These are phyloP conservation scores for Solanum pinnatisectum DNA, from an alignment of 257 asterid species.

Conservation along the genomic window DNA sequence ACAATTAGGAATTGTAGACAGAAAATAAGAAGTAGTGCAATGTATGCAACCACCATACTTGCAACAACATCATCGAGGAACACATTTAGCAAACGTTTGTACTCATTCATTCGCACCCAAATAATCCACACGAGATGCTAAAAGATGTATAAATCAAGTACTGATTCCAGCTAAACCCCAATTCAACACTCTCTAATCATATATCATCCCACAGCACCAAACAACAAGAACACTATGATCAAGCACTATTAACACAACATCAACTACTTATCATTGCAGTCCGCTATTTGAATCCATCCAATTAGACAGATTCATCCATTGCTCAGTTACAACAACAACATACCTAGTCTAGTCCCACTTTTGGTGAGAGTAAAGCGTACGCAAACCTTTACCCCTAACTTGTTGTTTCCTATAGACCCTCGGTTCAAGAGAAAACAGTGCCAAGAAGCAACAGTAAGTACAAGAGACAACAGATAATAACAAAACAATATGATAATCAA, in stretches of 20 bases:
- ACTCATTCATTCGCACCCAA: no score
- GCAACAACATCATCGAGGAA: no score
- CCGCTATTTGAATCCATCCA: not conserved
- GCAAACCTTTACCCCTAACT: not conserved
- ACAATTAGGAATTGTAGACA: no score
- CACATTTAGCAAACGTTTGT: no score
- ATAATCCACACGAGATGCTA: no score
- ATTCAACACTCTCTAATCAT: not conserved
- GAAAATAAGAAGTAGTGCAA: no score
- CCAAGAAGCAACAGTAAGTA: not conserved
- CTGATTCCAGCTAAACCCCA: no score
- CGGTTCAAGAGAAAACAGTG: not conserved
- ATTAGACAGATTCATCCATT: not conserved
- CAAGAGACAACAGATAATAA: not conserved
- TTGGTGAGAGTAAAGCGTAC: not conserved
- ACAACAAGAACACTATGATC: not conserved
- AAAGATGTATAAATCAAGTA: no score
- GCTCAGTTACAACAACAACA: not conserved
- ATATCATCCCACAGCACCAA: not conserved
- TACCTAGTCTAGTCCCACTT: not conserved
- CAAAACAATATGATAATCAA: not conserved
- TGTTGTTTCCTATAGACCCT: not conserved
- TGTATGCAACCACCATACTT: no score
- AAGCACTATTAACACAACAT: not conserved
- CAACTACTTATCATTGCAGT: not conserved